Evolutionary conservation across 1,284 basidiomycete species (phyloP).

Genomic region (Cutaneotrichosporon dermatis): DNA sequence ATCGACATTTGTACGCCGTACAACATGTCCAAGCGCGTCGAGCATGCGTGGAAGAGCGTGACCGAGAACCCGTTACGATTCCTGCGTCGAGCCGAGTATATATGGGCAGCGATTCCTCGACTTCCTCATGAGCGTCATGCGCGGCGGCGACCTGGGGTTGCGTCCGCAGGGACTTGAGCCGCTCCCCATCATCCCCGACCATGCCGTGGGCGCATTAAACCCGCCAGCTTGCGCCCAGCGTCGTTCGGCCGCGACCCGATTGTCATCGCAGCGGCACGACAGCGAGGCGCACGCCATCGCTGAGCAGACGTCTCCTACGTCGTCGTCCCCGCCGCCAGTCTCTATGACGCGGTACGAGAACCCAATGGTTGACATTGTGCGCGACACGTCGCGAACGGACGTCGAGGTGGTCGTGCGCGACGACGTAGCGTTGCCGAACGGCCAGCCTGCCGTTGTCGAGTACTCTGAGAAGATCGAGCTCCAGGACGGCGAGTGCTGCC

Average conservation of each 20-base stretch:
- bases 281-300: not conserved
- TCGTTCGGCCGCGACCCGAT: conserved; percentile 1
- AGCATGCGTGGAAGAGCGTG: conserved; percentile 89
- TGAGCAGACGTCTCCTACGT: not conserved
- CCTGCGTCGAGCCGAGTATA: conserved; percentile 76
- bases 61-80: conserved; percentile 86
- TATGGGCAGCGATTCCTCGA: conserved; percentile 82
- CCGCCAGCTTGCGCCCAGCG: not conserved
- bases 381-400: not conserved
- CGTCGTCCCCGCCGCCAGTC: not conserved
- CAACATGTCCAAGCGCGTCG: conserved; percentile 69
- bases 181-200: not conserved
- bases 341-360: not conserved
- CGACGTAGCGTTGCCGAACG: not conserved
- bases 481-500: too few species aligned
- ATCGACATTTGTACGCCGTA: conserved; percentile 96
- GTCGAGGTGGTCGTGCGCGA: not conserved
- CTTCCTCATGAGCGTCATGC: conserved; percentile 83
- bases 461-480: not conserved
- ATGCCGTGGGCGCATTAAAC: not conserved
- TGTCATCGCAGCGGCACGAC: conserved; percentile 1
- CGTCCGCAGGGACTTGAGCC: conserved; percentile 36
- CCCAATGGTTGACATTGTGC: not conserved
- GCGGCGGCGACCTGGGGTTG: conserved; percentile 58
- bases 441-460: not conserved